Percentiles rank a stretch among this genome's conserved stretches.
These are phyloP conservation scores for Cerrena zonata DNA, from an alignment of 1,284 basidiomycete genomes.

Conservation along the genomic window DNA sequence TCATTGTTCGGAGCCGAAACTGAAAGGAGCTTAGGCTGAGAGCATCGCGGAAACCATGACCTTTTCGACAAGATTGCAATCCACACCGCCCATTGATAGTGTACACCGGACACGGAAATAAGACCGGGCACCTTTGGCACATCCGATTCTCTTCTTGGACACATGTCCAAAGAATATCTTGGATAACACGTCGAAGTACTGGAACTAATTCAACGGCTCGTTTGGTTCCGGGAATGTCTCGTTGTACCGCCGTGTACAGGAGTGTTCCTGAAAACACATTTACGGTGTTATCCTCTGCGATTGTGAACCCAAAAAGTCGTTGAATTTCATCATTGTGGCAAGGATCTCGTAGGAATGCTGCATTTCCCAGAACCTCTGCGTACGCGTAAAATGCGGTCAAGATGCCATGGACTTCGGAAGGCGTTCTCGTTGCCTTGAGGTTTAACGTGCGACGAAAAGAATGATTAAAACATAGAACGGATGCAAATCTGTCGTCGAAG, in stretches of 20 bases:
- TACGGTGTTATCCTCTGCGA: not conserved
- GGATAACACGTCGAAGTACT: not conserved
- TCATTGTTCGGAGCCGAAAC: not conserved
- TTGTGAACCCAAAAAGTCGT: not conserved
- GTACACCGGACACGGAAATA: not conserved
- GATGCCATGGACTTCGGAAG: not conserved
- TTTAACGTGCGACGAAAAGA: too few species aligned
- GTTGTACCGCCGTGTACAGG: not conserved
- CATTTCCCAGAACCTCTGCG: not conserved
- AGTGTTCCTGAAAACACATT: not conserved
- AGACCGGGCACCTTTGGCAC: not conserved
- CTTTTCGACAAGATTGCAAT: not conserved
- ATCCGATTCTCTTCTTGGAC: not conserved
- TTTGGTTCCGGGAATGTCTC: not conserved
- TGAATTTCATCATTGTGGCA: not conserved
- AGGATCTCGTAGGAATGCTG: not conserved
- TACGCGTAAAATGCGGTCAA: not conserved
- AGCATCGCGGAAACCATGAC: not conserved
- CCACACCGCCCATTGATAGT: not conserved
- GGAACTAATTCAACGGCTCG: not conserved
- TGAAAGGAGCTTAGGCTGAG: not conserved
- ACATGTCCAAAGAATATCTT: not conserved
- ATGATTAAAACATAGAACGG: too few species aligned
- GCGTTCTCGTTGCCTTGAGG: too few species aligned
- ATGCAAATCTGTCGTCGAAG: too few species aligned